phyloP scores from a whole-genome alignment of 2,329 filamentous ascomycete species.

The Alternaria ethzedia region DNA sequence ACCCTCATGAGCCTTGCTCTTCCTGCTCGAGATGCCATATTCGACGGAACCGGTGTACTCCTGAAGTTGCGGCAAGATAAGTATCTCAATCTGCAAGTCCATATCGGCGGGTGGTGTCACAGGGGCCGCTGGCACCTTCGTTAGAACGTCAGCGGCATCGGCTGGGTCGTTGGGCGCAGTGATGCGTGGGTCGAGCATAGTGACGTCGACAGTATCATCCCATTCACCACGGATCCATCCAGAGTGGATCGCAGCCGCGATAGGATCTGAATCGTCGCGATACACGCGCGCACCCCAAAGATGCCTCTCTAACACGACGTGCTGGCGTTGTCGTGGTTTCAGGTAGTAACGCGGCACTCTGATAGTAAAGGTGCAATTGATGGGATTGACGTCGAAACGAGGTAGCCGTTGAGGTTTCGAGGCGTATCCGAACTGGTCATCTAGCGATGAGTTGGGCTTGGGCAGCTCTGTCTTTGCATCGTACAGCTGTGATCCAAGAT shows the following conservation, averaged over 20 bases:
- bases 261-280: conserved; percentile 91
- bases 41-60: conserved; percentile 77
- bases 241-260: conserved; percentile 90
- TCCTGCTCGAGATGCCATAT: conserved; percentile 81
- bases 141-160: conserved; percentile 52
- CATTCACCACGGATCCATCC: conserved; percentile 93
- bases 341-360: conserved; percentile 84
- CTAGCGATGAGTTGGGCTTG: conserved; percentile 49
- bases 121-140: conserved; percentile 58
- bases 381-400: conserved; percentile 73
- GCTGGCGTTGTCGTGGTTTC: conserved; percentile 71
- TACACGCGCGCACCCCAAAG: conserved; percentile 96
- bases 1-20: conserved; percentile 84
- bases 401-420: conserved; percentile 75
- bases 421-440: conserved; percentile 64
- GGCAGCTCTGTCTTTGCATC: conserved; percentile 66
- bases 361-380: conserved; percentile 87
- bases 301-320: conserved; percentile 80
- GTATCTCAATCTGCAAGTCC: conserved; percentile 84
- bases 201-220: conserved; percentile 75
- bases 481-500: conserved; percentile 87
- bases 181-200: conserved; percentile 66
- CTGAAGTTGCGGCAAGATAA: conserved; percentile 80
- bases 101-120: conserved; percentile 69
- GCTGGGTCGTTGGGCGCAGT: conserved; percentile 52